A percentile compares a stretch with the other conserved stretches of the same genome.
phyloP scores from a whole-genome alignment of 306 rosid genomes.

The Cucurbita maxima region DNA sequence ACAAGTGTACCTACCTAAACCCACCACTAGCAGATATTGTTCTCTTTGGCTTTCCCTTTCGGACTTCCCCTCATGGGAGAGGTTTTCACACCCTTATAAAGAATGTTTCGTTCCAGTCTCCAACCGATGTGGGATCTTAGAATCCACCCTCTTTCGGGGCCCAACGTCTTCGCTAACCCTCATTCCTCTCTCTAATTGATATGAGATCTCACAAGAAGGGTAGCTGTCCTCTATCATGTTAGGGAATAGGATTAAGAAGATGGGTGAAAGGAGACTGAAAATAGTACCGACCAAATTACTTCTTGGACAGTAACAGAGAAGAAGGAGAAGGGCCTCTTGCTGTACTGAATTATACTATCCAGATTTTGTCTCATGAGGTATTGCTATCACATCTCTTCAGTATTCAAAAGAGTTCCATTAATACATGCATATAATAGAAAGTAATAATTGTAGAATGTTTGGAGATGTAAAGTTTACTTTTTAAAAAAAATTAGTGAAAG shows the following conservation, averaged over 20 bases:
- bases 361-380: constrained; percentile 3
- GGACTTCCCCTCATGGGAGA: too few relatives aligned
- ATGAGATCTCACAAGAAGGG: too few relatives aligned
- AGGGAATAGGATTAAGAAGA: neutral
- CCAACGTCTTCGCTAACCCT: too few relatives aligned
- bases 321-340: neutral
- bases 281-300: neutral
- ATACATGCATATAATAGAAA: neutral
- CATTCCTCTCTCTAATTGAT: too few relatives aligned
- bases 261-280: neutral
- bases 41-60: too few relatives aligned
- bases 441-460: neutral
- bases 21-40: too few relatives aligned
- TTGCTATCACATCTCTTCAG: neutral
- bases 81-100: too few relatives aligned
- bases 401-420: neutral
- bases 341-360: neutral
- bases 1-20: neutral
- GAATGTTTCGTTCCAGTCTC: too few relatives aligned
- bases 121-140: too few relatives aligned
- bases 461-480: neutral
- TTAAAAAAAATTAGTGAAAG: neutral
- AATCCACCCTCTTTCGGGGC: too few relatives aligned
- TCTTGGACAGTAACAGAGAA: neutral
- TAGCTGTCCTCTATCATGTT: neutral